phyloP scores from a whole-genome alignment of 768 basidiomycete genomes.

The Podaxis carcinomalis region DNA sequence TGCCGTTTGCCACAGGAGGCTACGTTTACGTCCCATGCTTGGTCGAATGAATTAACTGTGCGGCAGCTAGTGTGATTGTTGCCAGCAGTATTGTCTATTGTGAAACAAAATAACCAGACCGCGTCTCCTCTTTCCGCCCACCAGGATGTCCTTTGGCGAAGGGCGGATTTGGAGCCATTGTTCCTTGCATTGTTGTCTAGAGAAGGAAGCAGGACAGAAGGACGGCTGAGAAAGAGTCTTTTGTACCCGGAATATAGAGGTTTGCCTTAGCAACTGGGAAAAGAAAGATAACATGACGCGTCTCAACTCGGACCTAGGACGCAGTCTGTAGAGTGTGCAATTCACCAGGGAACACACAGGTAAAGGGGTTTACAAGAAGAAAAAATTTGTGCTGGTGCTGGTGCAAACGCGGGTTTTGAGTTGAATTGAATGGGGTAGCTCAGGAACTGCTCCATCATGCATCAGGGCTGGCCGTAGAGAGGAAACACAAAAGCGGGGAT shows the following conservation, averaged over 20 bases:
- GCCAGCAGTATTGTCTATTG: not conserved
- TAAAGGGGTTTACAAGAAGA: too few species aligned
- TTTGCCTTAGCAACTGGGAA: not conserved
- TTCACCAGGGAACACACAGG: not conserved
- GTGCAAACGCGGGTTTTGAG: too few species aligned
- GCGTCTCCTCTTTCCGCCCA: not conserved
- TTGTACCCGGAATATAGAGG: not conserved
- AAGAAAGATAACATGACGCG: not conserved
- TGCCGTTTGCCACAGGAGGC: not conserved
- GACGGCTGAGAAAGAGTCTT: not conserved
- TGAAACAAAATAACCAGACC: not conserved
- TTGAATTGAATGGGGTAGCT: not conserved
- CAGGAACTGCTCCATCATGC: not conserved
- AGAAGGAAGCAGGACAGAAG: not conserved
- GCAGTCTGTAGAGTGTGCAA: not conserved
- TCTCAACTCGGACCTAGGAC: not conserved
- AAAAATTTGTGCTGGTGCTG: too few species aligned
- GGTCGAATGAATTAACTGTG: not conserved
- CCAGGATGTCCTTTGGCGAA: not conserved
- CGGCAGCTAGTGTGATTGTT: not conserved
- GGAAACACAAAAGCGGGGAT: constrained; percentile 1
- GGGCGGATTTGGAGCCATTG: not conserved
- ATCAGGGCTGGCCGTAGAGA: not conserved
- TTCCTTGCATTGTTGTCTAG: not conserved
- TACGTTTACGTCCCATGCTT: not conserved